Base-by-base conservation (phyloP, 2,329 filamentous ascomycete species). In the Arthrobotrys entomopaga region DNA sequence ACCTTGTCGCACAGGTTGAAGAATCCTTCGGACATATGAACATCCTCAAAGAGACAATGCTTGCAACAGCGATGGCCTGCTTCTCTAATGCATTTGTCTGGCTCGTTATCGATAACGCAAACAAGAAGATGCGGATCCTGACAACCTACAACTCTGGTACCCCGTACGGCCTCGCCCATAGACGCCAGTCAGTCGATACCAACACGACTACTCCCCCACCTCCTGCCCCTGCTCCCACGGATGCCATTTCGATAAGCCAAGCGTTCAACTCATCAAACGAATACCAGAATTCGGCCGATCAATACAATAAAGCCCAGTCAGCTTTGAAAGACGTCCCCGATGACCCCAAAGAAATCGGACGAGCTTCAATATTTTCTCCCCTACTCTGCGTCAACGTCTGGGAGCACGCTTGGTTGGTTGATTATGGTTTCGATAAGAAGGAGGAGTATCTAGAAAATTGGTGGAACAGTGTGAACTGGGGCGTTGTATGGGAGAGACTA, bases 81-180 rank as follows among this genome's bases (percentile, higher is more conserved):
- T 98, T 99, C 84, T 95, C 94, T 64, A 93, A 94, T 0, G 95
- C 95, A 77, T 98, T 96, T 83, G 91, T 98, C 80, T 99, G 95
- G 95, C 89, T 99, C 75, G 91, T 97, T 79, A 87, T 88, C 82
- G 82, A 83, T 61, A 80, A 81, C 66, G 80, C 84, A 22, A 74
- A 73, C 19, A 82, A 84, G 34, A 85, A 82, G 61, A 81, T 84
- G 79, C 88, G 89, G 79, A 87, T 99, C 80, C 86, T 99, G 70
- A 86, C 88, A 78, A 99, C 95, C 67, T 99, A 98, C 84, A 88
- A 93, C 74, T 93, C 94, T 69, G 95, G 95, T 69, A 91, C 91
- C 6, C 95, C 95, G 3, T 95, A 94, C 82, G 89, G 88, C 76
- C 94, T 93, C 38, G 91, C 97, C 83, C 92, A 89, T 84, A 89